These are phyloP conservation scores for Glycine tomentella DNA, from an alignment of 306 rosid genomes.

Conservation along the genomic window DNA sequence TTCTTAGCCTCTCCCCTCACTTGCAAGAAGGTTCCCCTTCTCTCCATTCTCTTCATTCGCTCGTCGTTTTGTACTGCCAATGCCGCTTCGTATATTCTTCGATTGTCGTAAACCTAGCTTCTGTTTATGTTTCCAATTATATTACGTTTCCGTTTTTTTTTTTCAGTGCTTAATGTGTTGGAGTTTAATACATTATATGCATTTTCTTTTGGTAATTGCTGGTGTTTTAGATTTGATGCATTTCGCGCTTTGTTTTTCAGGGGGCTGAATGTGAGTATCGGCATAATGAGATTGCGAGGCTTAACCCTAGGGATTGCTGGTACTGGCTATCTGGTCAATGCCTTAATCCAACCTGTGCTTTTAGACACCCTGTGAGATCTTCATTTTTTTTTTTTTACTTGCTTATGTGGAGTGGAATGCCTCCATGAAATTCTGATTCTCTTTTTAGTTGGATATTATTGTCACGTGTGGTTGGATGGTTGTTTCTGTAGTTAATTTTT, in stretches of 20 bases:
- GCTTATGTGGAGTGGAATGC: constrained; percentile 6
- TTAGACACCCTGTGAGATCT: constrained; percentile 87
- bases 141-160: neutral
- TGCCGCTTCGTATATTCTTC: constrained; percentile 41
- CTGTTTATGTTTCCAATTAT: constrained; percentile 10
- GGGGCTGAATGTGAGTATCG: constrained; percentile 91
- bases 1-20: constrained; percentile 93
- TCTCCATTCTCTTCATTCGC: neutral
- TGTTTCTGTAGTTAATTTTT: neutral
- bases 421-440: constrained; percentile 7
- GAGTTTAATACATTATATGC: neutral
- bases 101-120: constrained; percentile 31
- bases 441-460: neutral
- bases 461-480: neutral
- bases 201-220: neutral
- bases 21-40: constrained; percentile 78
- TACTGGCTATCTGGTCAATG: constrained; percentile 87
- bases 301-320: constrained; percentile 94
- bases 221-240: constrained; percentile 33
- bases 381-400: neutral
- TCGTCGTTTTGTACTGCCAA: neutral
- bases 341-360: constrained; percentile 79
- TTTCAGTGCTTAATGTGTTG: constrained; percentile 33
- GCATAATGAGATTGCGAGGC: constrained; percentile 84
- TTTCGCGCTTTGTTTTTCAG: constrained; percentile 49